These are phyloP conservation scores for Dendrobium catenatum DNA, from an alignment of 106 monocot species.

Conservation along the genomic window DNA sequence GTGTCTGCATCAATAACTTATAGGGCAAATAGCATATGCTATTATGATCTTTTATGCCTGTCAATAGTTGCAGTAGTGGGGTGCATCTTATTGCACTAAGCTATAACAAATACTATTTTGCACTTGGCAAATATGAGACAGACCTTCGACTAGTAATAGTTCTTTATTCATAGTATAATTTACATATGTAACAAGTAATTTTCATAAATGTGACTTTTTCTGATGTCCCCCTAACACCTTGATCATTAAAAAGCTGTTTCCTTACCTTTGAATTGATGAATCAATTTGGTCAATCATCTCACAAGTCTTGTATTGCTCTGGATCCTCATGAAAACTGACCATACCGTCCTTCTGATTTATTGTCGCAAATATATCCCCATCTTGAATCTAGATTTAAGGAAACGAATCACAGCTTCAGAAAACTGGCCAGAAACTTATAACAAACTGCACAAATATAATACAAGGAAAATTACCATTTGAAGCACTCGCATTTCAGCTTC, in stretches of 20 bases:
- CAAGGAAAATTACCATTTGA: slow-evolving; percentile 60
- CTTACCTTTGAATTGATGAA: slow-evolving; percentile 78
- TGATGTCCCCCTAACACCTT: not conserved
- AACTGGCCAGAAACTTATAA: too few species aligned
- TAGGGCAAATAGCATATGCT: too few species aligned
- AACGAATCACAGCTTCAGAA: not conserved
- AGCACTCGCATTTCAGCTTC: slow-evolving; percentile 98
- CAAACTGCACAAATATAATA: not conserved
- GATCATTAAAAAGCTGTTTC: not conserved
- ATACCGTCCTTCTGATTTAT: slow-evolving; percentile 99
- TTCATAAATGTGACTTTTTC: not conserved
- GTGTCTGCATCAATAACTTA: too few species aligned
- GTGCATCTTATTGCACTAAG: not conserved
- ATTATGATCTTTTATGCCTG: too few species aligned
- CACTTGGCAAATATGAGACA: not conserved
- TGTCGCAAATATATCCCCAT: slow-evolving; percentile 92
- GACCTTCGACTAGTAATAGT: not conserved
- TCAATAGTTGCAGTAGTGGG: too few species aligned
- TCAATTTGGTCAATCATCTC: slow-evolving; percentile 79
- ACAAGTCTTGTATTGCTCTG: slow-evolving; percentile 92
- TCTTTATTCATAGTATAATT: not conserved
- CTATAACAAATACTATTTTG: not conserved
- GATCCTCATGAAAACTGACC: slow-evolving; percentile 99
- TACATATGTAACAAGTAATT: not conserved
- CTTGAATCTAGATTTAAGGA: slow-evolving; percentile 67